phyloP scores from a whole-genome alignment of 2,329 filamentous ascomycete species.

The Bipolaris sorokiniana region DNA sequence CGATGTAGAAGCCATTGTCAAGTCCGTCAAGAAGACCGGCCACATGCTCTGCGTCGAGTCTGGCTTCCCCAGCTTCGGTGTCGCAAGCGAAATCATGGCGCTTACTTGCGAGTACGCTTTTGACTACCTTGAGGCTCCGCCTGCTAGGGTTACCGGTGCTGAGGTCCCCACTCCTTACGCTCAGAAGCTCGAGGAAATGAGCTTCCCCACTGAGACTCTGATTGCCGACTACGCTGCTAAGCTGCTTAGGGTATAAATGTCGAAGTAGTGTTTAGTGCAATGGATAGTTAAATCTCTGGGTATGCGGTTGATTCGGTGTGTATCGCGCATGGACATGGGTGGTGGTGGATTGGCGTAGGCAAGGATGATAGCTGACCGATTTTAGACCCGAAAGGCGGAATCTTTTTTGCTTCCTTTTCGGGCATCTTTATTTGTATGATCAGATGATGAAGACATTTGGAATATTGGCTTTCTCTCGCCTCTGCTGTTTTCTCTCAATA shows the following conservation, averaged over 20 bases:
- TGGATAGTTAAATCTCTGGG: too few relatives aligned
- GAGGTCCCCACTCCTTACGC: slow-evolving; percentile 98
- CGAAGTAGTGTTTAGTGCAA: neutral
- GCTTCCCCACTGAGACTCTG: slow-evolving; percentile 87
- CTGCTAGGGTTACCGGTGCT: slow-evolving; percentile 91
- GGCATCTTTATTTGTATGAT: neutral
- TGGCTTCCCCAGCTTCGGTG: slow-evolving; percentile 93
- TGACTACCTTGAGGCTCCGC: slow-evolving; percentile 94
- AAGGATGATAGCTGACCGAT: slow-evolving; percentile 34
- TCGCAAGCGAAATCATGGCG: slow-evolving; percentile 90
- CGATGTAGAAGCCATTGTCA: slow-evolving; percentile 92
- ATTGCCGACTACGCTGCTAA: slow-evolving; percentile 90
- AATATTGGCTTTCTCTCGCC: too few relatives aligned
- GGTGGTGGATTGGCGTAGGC: slow-evolving; percentile 1
- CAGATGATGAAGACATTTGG: too few relatives aligned
- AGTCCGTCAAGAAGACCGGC: slow-evolving; percentile 98
- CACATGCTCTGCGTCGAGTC: slow-evolving; percentile 91
- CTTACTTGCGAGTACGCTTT: slow-evolving; percentile 97
- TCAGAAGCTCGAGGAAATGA: slow-evolving; percentile 89
- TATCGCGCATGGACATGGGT: neutral
- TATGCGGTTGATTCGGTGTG: neutral
- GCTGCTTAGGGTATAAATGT: slow-evolving; percentile 74
- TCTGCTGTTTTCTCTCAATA: too few relatives aligned
- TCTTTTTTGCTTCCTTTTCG: too few relatives aligned
- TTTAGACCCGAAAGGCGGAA: neutral